Base-by-base conservation (phyloP, 208 protist genomes). In the Borovskyia barvae region DNA sequence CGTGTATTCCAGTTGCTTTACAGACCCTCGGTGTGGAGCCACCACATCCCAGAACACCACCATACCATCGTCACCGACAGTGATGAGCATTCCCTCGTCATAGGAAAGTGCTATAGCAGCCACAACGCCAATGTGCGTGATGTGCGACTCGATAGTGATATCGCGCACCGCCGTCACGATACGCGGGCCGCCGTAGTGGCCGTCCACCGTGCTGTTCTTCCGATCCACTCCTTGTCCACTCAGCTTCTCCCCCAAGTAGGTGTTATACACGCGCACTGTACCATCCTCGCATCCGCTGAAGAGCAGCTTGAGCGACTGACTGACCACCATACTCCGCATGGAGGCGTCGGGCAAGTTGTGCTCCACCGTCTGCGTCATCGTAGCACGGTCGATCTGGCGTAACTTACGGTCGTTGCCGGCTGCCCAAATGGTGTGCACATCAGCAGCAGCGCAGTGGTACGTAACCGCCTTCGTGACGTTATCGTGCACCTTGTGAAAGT, bases 51-150 rank as follows among this genome's bases (percentile, higher is more conserved):
- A 96, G 54, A 97, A 87, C 32, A 92, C 84, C 15, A 98, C 75
- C 26, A 82, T 75, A 32, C 96, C 92, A 64, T 99, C 97, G 22
- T 98, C 95, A 45, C 94, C 90, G 8, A 87, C 90, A 28, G 91
- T 96, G 60, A 98, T 85, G n/a, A 99, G 75, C 60, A 94, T 78
- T 14, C 69, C 61, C 51, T 98, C 97, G 62, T 98, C 96, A 64
- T 80, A 88, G 6, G 93, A 90, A 24, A 98, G 58, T 14, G 70
- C 67, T 28, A 98, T 74, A n/a, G 75, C 72, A 12, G 79, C 86
- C 19, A 99, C 82, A 41, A 75, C 25, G 25, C 85, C 93, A 20
- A 74, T 68, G 72, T 98, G 96, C 0, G 86, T 85, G 53, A 58
- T 64, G 70, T 94, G 86, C 26, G 82, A 71, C 74, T 97, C 91